Evolutionary conservation across 768 basidiomycete species (phyloP).

Genomic region (Boletus pseudopeckii): DNA sequence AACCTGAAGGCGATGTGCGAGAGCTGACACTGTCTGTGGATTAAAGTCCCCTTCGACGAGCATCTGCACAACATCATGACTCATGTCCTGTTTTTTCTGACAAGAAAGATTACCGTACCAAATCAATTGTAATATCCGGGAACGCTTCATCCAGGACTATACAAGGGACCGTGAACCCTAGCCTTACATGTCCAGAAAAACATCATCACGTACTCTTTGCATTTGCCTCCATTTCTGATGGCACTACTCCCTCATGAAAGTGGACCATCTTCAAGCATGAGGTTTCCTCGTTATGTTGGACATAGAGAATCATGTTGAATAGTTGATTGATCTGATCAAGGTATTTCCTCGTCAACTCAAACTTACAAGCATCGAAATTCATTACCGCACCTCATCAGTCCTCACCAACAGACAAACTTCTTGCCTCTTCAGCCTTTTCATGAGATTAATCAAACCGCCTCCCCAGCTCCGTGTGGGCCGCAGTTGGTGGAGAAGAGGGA

Average conservation of each 20-base stretch:
- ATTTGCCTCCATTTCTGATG: conserved; percentile 73
- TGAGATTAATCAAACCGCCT: conserved; percentile 38
- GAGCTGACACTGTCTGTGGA: conserved; percentile 45
- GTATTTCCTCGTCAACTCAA: neutral
- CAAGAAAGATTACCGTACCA: conserved; percentile 35
- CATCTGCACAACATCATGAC: conserved; percentile 32
- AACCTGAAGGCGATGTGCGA: conserved; percentile 47
- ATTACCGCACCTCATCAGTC: conserved; percentile 57
- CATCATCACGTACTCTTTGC: conserved; percentile 45
- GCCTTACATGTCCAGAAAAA: neutral
- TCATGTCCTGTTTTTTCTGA: neutral
- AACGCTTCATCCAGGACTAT: conserved; percentile 60
- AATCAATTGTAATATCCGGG: conserved; percentile 60
- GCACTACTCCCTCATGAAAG: conserved; percentile 55
- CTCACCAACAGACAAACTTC: conserved; percentile 60
- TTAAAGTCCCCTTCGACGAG: conserved; percentile 44
- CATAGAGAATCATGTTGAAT: conserved; percentile 64
- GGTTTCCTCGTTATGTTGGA: conserved; percentile 66
- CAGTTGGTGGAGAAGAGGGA: conserved; percentile 43
- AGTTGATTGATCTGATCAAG: conserved; percentile 56
- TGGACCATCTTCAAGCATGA: conserved; percentile 66
- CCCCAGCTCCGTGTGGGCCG: conserved; percentile 41
- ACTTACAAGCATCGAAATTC: neutral
- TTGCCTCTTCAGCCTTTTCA: conserved; percentile 47
- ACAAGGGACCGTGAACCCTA: neutral